Conservation (phyloP, 139 green algal genomes). For the Chlorella sp. region DNA sequence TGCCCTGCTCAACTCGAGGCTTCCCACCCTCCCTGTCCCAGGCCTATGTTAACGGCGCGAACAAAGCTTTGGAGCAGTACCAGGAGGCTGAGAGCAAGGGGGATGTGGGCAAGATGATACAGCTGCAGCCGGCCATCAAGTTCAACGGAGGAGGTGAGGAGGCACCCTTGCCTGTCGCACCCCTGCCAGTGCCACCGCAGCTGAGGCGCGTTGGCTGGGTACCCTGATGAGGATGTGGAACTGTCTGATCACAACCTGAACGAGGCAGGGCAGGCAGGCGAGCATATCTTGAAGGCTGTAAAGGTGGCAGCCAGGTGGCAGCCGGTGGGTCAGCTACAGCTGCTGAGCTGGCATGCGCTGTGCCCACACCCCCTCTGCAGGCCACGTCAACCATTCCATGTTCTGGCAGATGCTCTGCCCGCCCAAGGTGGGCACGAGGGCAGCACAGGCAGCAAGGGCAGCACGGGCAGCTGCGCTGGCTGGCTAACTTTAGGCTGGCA, state of each 20-base stretch:
- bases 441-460: no score
- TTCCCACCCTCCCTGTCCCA: not conserved
- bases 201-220: no score
- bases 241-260: not conserved
- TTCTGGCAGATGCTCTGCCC: slow-evolving; percentile 96
- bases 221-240: not conserved
- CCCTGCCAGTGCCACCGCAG: not conserved
- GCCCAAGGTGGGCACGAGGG: slow-evolving; percentile 64
- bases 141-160: slow-evolving; percentile 94
- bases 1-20: not conserved
- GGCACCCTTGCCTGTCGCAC: not conserved
- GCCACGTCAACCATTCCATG: slow-evolving; percentile 97
- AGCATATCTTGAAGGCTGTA: no score
- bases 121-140: slow-evolving; percentile 88
- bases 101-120: slow-evolving; percentile 83
- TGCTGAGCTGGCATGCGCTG: not conserved
- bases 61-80: slow-evolving; percentile 85
- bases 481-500: not conserved
- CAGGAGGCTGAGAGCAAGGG: slow-evolving; percentile 75
- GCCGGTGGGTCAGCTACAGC: not conserved
- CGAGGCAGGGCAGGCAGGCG: no score
- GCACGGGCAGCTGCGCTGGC: not conserved
- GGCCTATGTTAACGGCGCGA: slow-evolving; percentile 90
- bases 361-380: slow-evolving; percentile 51
- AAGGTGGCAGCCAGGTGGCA: no score